Conservation (phyloP, 345 rosid species). For the Balakata baccata region DNA sequence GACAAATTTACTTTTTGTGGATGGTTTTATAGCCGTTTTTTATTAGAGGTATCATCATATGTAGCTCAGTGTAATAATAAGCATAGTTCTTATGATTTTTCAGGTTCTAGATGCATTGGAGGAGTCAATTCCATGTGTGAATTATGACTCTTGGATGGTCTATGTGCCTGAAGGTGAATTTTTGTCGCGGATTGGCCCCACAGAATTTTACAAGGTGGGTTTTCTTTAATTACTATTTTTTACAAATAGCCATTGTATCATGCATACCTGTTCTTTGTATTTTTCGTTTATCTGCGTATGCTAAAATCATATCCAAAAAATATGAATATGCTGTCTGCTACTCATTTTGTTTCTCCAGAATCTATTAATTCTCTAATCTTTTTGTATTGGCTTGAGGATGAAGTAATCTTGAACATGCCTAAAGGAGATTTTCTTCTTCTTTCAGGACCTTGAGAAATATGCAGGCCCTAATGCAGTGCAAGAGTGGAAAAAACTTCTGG, state of each 20-base stretch:
- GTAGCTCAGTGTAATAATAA: neutral
- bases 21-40: neutral
- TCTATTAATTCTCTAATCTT: neutral
- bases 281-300: neutral
- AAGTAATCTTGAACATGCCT: neutral
- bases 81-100: constrained; percentile 10
- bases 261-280: neutral
- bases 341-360: neutral
- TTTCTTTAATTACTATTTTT: neutral
- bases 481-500: constrained; percentile 91
- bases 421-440: constrained; percentile 5
- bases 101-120: constrained; percentile 91
- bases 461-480: constrained; percentile 69
- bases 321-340: neutral
- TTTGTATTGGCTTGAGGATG: neutral
- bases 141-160: constrained; percentile 96
- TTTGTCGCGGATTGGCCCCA: constrained; percentile 85
- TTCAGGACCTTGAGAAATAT: constrained; percentile 77
- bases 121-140: constrained; percentile 75
- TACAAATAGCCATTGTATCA: neutral
- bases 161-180: constrained; percentile 90
- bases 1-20: neutral
- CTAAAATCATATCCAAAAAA: neutral
- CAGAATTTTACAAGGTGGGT: constrained; percentile 82
- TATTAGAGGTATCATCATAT: neutral